Evolutionary conservation across 1,284 basidiomycete species (phyloP).

Genomic region (Takashimella tepidaria): DNA sequence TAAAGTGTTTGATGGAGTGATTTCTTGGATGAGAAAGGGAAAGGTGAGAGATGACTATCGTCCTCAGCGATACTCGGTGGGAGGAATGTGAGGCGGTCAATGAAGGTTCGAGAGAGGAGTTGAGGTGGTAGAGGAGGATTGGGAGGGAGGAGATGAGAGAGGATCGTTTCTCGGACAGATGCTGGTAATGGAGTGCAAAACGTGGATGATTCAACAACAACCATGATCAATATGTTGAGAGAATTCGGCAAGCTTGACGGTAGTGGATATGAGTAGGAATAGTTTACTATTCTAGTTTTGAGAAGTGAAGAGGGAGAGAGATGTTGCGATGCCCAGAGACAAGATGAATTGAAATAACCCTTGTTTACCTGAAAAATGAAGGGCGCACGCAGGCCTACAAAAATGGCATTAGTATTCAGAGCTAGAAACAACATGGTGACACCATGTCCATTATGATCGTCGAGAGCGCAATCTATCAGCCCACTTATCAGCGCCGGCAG

Average conservation of each 20-base stretch:
- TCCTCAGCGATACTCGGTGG: constrained; percentile 30
- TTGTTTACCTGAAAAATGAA: too few relatives aligned
- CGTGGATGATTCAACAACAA: neutral
- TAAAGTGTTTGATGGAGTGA: constrained; percentile 9
- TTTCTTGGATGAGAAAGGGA: constrained; percentile 11
- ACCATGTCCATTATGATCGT: too few relatives aligned
- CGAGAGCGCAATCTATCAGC: constrained; percentile 10
- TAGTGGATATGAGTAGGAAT: too few relatives aligned
- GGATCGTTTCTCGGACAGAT: constrained; percentile 26
- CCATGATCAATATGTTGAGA: too few relatives aligned
- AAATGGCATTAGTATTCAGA: too few relatives aligned
- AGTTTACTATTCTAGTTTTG: too few relatives aligned
- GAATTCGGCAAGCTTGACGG: too few relatives aligned
- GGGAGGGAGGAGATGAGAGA: constrained; percentile 42
- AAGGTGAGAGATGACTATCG: constrained; percentile 40
- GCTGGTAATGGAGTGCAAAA: constrained; percentile 18
- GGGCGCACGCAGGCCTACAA: too few relatives aligned
- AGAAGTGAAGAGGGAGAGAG: too few relatives aligned
- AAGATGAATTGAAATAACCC: too few relatives aligned
- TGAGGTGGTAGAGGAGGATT: constrained; percentile 30
- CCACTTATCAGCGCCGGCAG: constrained; percentile 14
- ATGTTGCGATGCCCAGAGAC: too few relatives aligned
- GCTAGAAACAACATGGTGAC: too few relatives aligned
- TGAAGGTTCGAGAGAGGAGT: constrained; percentile 29
- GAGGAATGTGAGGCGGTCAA: constrained; percentile 40